phyloP scores from a whole-genome alignment of 805 yeast genomes.

The Jamesozyma piceae region DNA sequence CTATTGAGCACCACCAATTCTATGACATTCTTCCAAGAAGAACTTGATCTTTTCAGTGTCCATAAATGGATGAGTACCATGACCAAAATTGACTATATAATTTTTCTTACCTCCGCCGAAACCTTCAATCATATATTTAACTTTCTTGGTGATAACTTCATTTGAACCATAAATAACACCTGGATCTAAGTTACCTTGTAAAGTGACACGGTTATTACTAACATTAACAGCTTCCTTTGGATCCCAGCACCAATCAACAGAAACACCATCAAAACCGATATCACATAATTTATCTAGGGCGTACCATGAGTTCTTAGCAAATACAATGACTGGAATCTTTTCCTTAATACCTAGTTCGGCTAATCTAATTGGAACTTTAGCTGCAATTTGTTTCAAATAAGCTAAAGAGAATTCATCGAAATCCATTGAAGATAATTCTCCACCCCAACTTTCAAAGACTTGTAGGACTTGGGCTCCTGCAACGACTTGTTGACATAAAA shows the following conservation, averaged over 20 bases:
- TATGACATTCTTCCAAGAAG: constrained; percentile 81
- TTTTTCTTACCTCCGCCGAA: constrained; percentile 91
- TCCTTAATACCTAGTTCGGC: constrained; percentile 62
- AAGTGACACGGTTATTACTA: constrained; percentile 63
- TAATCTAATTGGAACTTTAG: constrained; percentile 58
- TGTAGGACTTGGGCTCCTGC: constrained; percentile 99
- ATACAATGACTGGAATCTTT: constrained; percentile 75
- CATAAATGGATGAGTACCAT: constrained; percentile 97
- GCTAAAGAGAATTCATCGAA: constrained; percentile 86
- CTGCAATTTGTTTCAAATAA: constrained; percentile 67
- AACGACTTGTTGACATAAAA: constrained; percentile 84
- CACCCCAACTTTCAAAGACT: constrained; percentile 96
- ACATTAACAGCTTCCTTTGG: constrained; percentile 78
- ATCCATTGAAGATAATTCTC: constrained; percentile 86
- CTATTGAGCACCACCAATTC: constrained; percentile 48
- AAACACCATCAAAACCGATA: constrained; percentile 76
- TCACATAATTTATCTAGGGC: constrained; percentile 79
- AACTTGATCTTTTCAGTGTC: constrained; percentile 80
- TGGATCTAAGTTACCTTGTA: constrained; percentile 95
- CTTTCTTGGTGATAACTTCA: constrained; percentile 70
- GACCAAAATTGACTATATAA: constrained; percentile 93
- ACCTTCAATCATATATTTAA: constrained; percentile 77
- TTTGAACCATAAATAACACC: constrained; percentile 87
- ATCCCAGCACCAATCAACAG: constrained; percentile 83
- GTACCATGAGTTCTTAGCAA: constrained; percentile 96